Percentiles rank a stretch among this genome's conserved stretches.
phyloP scores from a whole-genome alignment of 2,329 filamentous ascomycete species.

The Talaromyces piceae region DNA sequence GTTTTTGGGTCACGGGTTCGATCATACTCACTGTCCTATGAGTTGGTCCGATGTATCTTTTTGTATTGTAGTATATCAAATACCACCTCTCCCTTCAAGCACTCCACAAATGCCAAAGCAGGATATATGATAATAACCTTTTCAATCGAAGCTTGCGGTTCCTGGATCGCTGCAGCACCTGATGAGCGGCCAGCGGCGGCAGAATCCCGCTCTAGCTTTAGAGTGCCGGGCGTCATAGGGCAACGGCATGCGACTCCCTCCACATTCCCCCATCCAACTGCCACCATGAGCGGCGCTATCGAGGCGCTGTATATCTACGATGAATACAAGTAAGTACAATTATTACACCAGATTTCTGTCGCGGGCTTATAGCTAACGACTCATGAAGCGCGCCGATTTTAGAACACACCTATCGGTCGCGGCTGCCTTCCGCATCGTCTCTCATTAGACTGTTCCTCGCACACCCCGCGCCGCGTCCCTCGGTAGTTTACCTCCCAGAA shows the following conservation, averaged over 20 bases:
- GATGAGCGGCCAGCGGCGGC: neutral
- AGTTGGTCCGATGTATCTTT: neutral
- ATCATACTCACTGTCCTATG: neutral
- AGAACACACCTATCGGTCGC: slow-evolving; percentile 78
- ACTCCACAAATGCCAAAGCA: neutral
- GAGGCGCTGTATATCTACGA: slow-evolving; percentile 97
- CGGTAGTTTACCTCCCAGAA: slow-evolving; percentile 75
- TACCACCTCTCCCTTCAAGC: neutral
- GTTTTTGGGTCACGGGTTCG: neutral
- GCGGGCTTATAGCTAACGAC: slow-evolving; percentile 7
- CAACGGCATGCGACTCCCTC: slow-evolving; percentile 8
- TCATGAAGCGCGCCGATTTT: slow-evolving; percentile 65
- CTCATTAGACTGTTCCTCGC: slow-evolving; percentile 82
- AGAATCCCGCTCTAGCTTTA: neutral
- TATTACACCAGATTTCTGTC: neutral
- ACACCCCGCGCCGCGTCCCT: slow-evolving; percentile 72
- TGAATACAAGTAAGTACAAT: slow-evolving; percentile 73
- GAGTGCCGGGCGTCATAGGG: slow-evolving; percentile 13
- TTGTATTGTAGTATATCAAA: neutral
- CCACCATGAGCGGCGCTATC: slow-evolving; percentile 73
- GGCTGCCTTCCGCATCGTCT: slow-evolving; percentile 66
- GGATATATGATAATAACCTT: neutral
- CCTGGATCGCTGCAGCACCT: neutral
- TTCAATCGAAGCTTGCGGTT: neutral
- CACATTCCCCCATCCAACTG: slow-evolving; percentile 6